Percentiles rank a stretch among this genome's conserved stretches.
Conservation (phyloP, 306 rosid genomes). For the Corylus heterophylla region DNA sequence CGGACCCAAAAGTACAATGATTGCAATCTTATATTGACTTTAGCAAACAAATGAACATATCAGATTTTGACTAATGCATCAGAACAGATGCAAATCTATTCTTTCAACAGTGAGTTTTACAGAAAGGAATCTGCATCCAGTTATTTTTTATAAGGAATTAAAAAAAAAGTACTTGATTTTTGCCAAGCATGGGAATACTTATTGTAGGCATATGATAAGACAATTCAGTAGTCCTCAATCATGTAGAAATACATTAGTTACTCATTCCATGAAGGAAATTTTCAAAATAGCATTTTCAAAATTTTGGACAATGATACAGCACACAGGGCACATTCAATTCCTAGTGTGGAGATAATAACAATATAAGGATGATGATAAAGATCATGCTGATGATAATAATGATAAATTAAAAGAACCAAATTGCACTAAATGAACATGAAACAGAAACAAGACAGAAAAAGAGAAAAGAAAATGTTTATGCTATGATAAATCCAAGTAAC, state of each 20-base stretch:
- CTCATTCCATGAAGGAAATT: constrained; percentile 6
- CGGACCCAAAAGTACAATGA: not conserved
- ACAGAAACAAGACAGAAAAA: not conserved
- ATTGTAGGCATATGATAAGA: not conserved
- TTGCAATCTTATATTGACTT: not conserved
- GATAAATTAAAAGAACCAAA: not conserved
- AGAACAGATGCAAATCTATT: not conserved
- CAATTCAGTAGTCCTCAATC: not conserved
- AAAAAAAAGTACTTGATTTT: not conserved
- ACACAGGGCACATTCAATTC: not conserved
- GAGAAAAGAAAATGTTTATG: no score
- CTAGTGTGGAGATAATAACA: not conserved
- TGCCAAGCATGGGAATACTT: not conserved
- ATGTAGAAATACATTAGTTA: not conserved
- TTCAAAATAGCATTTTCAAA: not conserved
- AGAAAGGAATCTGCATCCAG: not conserved
- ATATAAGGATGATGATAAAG: not conserved
- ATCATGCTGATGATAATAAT: no score
- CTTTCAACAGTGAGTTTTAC: no score
- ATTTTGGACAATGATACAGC: not conserved
- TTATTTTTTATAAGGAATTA: not conserved
- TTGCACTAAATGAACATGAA: not conserved
- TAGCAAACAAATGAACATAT: not conserved
- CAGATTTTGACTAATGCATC: not conserved
- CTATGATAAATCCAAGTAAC: not conserved